Percentiles rank a stretch among this genome's conserved stretches.
Conservation (phyloP, 768 basidiomycete genomes). For the Galerina sulciceps region DNA sequence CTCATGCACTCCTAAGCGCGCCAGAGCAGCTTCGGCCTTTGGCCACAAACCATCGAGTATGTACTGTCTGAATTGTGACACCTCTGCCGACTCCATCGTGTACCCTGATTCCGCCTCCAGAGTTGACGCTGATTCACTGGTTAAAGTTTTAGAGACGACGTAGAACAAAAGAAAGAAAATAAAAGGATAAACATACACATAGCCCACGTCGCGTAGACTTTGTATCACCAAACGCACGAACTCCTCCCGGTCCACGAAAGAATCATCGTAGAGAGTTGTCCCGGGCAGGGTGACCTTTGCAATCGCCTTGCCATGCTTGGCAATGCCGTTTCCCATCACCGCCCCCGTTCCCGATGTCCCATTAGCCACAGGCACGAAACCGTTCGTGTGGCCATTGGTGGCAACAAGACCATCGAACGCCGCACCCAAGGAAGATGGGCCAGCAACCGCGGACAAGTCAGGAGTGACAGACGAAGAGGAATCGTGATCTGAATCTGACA, state of each 20-base stretch:
- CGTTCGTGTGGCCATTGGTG: constrained; percentile 49
- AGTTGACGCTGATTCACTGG: constrained; percentile 84
- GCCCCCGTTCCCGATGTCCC: constrained; percentile 31
- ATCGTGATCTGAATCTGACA: constrained; percentile 53
- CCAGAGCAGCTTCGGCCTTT: constrained; percentile 73
- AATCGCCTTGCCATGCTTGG: constrained; percentile 56
- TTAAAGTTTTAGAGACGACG: constrained; percentile 6
- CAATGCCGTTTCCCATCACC: constrained; percentile 50
- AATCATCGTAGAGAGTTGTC: constrained; percentile 77
- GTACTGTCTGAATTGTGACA: constrained; percentile 78
- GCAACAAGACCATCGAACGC: constrained; percentile 23
- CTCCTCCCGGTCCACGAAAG: constrained; percentile 84
- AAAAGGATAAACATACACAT: constrained; percentile 49
- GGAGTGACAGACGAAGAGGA: constrained; percentile 48
- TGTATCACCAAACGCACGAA: constrained; percentile 90
- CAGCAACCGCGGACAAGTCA: constrained; percentile 48
- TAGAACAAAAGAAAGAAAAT: constrained; percentile 10
- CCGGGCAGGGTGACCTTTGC: constrained; percentile 72
- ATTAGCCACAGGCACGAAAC: constrained; percentile 39
- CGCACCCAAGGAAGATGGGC: constrained; percentile 49
- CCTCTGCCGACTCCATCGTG: constrained; percentile 76
- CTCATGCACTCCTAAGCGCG: constrained; percentile 69
- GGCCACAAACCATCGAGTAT: constrained; percentile 83
- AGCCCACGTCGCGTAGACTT: constrained; percentile 87
- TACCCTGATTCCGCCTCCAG: constrained; percentile 95